Base-by-base conservation (phyloP, 2,329 filamentous ascomycete genomes). In the Monosporascus sp. region DNA sequence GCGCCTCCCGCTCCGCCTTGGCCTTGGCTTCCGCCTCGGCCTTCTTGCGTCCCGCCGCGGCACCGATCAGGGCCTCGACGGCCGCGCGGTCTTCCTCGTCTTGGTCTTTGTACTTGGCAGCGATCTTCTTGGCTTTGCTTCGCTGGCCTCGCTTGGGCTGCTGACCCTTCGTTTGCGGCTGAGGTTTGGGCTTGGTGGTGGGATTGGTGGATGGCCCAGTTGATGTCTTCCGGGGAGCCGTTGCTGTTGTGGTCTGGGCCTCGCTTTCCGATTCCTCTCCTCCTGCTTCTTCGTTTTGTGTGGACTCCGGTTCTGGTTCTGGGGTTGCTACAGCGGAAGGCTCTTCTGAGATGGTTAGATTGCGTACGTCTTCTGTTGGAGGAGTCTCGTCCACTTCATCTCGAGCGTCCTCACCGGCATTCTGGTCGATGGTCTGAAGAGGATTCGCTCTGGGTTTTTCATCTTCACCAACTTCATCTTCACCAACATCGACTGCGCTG, bases 11-110 rank as follows among this genome's bases (percentile, higher is more conserved):
- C 56, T 82, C 75, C 0, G 79, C 83, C 67, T 88, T 89, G 38
- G 83, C 84, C 55, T 80, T 77, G 1, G 82, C 81, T 61, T 89
- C 87, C 2, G 84, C 87, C 61, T 87, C 83, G 15, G 81, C 83
- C 57, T 85, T 84, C 61, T 88, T 80, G 38, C 82, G 80, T 1
- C 86, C 86, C 0, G 80, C 79, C 54, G 80, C 75, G 2, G 89
- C 86, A 39, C 94, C 94, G n/a, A 96, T 84, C n/a, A 97, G 79
- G 24, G 85, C 80, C 70, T 97, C 88, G 35, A 91, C 90, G 0
- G 92, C 81, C 6, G 81, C 82, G 14, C 91, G 89, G 65, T 99
- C 94, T 70, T 96, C 93, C 52, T 96, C 91, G 62, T 97, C 93
- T 76, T 97, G 94, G 62, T 95, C 77, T 46, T 88, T 93, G 72